phyloP scores from a whole-genome alignment of 1,139 yeast genomes.

The Barnettozyma hawaiiensis region DNA sequence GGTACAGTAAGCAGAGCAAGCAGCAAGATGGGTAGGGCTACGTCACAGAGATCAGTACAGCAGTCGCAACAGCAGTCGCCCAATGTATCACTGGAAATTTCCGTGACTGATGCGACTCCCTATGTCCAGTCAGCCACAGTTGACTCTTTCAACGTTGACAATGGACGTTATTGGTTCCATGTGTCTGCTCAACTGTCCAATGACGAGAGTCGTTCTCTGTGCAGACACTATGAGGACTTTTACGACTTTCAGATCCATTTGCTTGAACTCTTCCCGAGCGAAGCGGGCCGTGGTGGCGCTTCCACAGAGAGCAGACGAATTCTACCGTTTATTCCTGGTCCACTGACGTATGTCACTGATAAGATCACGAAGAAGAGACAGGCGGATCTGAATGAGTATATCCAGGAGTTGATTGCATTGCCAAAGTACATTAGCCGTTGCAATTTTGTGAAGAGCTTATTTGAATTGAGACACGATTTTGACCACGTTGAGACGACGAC shows the following conservation, averaged over 20 bases:
- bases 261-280: constrained; percentile 81
- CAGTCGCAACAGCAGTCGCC: constrained; percentile 5
- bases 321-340: constrained; percentile 95
- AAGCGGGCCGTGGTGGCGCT: constrained; percentile 67
- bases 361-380: constrained; percentile 79
- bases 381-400: constrained; percentile 78
- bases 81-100: constrained; percentile 5
- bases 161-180: constrained; percentile 87
- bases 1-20: neutral
- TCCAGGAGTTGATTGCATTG: constrained; percentile 64
- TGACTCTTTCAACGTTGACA: constrained; percentile 75
- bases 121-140: constrained; percentile 61
- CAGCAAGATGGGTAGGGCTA: neutral
- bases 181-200: constrained; percentile 64
- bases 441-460: constrained; percentile 63
- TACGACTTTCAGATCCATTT: constrained; percentile 87
- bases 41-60: constrained; percentile 11
- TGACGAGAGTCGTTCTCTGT: constrained; percentile 65
- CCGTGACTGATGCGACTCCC: constrained; percentile 20
- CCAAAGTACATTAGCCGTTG: constrained; percentile 75
- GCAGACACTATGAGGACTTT: constrained; percentile 92
- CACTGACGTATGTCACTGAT: constrained; percentile 87
- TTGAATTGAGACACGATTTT: constrained; percentile 47
- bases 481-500: constrained; percentile 32
- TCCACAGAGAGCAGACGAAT: constrained; percentile 59